A percentile compares a stretch with the other conserved stretches of the same genome.
Conservation (phyloP, 1,284 basidiomycete genomes). For the Schizophyllum commune region DNA sequence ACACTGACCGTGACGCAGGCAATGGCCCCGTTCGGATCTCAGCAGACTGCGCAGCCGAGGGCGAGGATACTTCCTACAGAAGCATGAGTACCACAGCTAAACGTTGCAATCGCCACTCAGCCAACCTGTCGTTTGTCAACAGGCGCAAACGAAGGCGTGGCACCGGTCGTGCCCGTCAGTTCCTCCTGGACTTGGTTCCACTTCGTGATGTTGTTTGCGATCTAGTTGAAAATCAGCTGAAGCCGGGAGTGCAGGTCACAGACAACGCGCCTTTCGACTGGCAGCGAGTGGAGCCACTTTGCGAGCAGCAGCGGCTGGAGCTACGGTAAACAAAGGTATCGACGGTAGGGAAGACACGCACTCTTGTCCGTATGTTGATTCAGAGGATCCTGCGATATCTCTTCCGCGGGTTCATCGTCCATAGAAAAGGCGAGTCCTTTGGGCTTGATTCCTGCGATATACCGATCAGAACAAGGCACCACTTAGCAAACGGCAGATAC, state of each 20-base stretch:
- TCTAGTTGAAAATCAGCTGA: constrained; percentile 28
- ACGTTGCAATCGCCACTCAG: neutral
- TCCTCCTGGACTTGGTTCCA: constrained; percentile 93
- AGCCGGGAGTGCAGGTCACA: neutral
- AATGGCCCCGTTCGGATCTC: constrained; percentile 10
- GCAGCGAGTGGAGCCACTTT: constrained; percentile 78
- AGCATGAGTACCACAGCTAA: neutral
- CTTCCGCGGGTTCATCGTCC: constrained; percentile 35
- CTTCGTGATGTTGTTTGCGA: constrained; percentile 83
- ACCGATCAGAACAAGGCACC: constrained; percentile 14
- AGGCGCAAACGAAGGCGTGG: constrained; percentile 22
- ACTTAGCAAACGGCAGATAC: neutral
- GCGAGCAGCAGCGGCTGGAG: constrained; percentile 53
- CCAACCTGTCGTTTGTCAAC: constrained; percentile 21
- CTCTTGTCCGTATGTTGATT: constrained; percentile 49
- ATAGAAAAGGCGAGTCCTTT: constrained; percentile 50
- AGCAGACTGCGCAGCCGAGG: constrained; percentile 14
- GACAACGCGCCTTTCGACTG: constrained; percentile 72
- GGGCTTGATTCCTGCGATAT: constrained; percentile 24
- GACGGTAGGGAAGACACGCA: constrained; percentile 27
- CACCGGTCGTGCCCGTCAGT: constrained; percentile 41
- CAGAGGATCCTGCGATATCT: constrained; percentile 26
- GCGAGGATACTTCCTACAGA: constrained; percentile 16
- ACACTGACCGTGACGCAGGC: constrained; percentile 4
- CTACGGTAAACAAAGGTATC: neutral